Conservation (phyloP, 78 protist genomes). For the Andalucia godoyi region DNA sequence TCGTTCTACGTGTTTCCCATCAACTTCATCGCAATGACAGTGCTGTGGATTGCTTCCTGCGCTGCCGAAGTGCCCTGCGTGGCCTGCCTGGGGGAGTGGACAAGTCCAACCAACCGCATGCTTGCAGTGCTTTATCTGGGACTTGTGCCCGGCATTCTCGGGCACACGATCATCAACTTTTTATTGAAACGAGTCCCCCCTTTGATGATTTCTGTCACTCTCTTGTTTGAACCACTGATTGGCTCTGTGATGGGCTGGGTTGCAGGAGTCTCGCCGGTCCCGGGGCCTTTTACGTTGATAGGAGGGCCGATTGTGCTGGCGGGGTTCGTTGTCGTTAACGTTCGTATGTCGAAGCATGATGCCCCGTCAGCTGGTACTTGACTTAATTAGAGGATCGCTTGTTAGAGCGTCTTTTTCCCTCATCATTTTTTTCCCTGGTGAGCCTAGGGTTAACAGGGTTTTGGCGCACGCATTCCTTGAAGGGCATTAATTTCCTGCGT, state of each 20-base stretch:
- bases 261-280: constrained; percentile 11
- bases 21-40: constrained; percentile 18
- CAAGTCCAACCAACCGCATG: not conserved
- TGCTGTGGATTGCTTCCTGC: constrained; percentile 1
- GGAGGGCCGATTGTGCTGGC: constrained; percentile 31
- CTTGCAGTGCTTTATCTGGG: constrained; percentile 9
- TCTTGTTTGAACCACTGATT: constrained; percentile 46
- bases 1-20: constrained; percentile 46
- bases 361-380: too few relatives aligned
- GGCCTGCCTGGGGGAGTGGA: not conserved
- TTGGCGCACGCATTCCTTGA: too few relatives aligned
- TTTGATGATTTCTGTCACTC: constrained; percentile 33
- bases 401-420: too few relatives aligned
- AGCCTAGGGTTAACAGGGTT: too few relatives aligned
- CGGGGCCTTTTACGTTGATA: constrained; percentile 8
- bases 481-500: too few relatives aligned
- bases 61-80: constrained; percentile 8
- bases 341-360: too few relatives aligned
- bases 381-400: too few relatives aligned
- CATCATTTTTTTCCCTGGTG: too few relatives aligned
- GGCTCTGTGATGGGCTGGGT: constrained; percentile 35
- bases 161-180: constrained; percentile 42
- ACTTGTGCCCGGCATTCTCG: constrained; percentile 34
- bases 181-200: constrained; percentile 26
- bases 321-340: constrained; percentile 19